phyloP scores from a whole-genome alignment of 2,329 filamentous ascomycete genomes.

The Nothophaeocryptopus gaeumannii region DNA sequence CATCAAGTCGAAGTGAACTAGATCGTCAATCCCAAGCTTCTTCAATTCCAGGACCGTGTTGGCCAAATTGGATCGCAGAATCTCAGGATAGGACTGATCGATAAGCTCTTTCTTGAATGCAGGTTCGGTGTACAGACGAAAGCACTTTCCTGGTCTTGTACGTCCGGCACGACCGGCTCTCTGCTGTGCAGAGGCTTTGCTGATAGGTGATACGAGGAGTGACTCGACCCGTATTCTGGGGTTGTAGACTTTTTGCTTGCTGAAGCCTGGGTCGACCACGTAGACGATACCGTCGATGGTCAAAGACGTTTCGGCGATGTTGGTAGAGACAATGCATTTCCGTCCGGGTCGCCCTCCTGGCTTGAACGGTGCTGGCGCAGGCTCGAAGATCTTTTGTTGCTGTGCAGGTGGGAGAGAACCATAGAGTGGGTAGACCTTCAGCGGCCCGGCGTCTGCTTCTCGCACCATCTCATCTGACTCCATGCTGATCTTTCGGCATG shows the following conservation, averaged over 20 bases:
- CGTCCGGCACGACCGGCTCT: conserved; percentile 98
- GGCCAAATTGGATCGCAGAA: conserved; percentile 88
- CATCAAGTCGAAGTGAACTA: conserved; percentile 99
- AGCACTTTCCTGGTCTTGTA: conserved; percentile 97
- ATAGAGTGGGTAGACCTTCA: conserved; percentile 90
- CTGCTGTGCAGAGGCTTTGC: conserved; percentile 95
- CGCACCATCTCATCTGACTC: conserved; percentile 89
- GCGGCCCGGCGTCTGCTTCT: conserved; percentile 85
- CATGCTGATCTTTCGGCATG: conserved; percentile 82
- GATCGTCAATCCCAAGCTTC: conserved; percentile 90
- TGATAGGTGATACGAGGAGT: conserved; percentile 94
- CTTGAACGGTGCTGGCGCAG: conserved; percentile 69
- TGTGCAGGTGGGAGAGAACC: conserved; percentile 87
- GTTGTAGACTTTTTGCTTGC: conserved; percentile 99
- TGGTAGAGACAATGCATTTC: conserved; percentile 91
- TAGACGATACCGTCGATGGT: conserved; percentile 99
- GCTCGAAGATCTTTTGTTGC: conserved; percentile 84
- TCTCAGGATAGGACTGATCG: conserved; percentile 94
- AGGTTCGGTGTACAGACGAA: conserved; percentile 89
- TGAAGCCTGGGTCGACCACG: conserved; percentile 98
- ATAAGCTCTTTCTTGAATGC: conserved; percentile 98
- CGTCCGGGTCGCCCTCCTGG: conserved; percentile 82
- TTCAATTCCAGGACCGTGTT: conserved; percentile 95
- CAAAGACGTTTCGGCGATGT: conserved; percentile 95
- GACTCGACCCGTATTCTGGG: conserved; percentile 95